Evolutionary conservation across 2,329 filamentous ascomycete species (phyloP), one percentile per base, ranked within the genome.

Genomic region (Colletotrichum sublineola): DNA sequence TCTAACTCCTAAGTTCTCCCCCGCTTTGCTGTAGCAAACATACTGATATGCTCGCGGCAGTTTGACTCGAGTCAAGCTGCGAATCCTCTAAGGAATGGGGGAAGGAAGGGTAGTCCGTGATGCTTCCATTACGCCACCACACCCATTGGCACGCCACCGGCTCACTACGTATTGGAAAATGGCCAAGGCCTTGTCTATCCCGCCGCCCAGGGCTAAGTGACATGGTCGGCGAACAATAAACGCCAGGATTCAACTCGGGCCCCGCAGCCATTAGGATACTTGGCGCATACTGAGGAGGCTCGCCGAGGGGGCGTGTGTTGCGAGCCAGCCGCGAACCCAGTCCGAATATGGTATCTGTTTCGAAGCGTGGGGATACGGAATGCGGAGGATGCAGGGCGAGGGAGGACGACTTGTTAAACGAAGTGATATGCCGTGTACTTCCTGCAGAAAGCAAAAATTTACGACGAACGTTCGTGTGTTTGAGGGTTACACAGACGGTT

Each of bases 381-480:
- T 20, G 53, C 8, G 42, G 15, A 18, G 31, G 18, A 6, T 5
- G 20, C 1, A 20, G 14, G 11, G 20, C 12, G 20, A 24, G 52
- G 18, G 53, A 14, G 53, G 20, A 38, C 33, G 5, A 9, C 50
- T 31, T 31, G 14, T 31, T 31, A n/a, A n/a, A 46, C 8, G 2
- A 31, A 24, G 20, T 5, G 2, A 6, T 38, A 38, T 56, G 33
- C 20, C 20, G 33, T 38, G 9, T 11, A 3, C 20, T 9, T 57
- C 11, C n/a, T 24, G 7, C 20, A 24, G 12, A 57, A 40, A 57
- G 53, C 12, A 38, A 38, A 40, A 57, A 57, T 11, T 50, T 40
- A 50, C 60, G 60, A 50, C 46, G 60, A 63, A 63, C 60, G 42
- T 52, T 40, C 14, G 31, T 20, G 20, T n/a, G 31, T 33, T 63